Conservation (phyloP, 106 monocot genomes). For the Acorus calamus region DNA sequence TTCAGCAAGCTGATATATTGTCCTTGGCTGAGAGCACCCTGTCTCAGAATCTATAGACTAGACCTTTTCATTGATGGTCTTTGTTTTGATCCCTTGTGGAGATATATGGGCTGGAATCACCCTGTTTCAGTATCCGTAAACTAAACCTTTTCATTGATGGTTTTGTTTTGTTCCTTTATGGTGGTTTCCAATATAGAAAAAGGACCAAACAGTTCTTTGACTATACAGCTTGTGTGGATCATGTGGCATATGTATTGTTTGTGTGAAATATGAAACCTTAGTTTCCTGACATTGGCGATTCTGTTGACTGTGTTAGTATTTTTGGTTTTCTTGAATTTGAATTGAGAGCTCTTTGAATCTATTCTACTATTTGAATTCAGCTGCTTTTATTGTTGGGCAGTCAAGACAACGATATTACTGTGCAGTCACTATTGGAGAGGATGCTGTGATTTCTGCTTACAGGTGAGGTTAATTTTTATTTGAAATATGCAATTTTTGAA, state of each 20-base stretch:
- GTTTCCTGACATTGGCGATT: neutral
- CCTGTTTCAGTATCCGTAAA: too few relatives aligned
- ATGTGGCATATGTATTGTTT: too few relatives aligned
- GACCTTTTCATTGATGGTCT: too few relatives aligned
- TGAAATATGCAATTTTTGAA: neutral
- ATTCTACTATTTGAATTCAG: slow-evolving; percentile 80
- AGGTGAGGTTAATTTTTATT: slow-evolving; percentile 30
- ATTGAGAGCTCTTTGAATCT: slow-evolving; percentile 41
- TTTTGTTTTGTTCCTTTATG: neutral
- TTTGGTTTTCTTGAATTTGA: slow-evolving; percentile 7
- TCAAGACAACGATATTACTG: slow-evolving; percentile 75
- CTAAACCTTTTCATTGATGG: neutral
- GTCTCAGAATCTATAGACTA: too few relatives aligned
- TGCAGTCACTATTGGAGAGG: slow-evolving; percentile 73
- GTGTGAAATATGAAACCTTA: too few relatives aligned
- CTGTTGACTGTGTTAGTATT: neutral
- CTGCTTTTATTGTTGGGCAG: slow-evolving; percentile 82
- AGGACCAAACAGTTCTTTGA: too few relatives aligned
- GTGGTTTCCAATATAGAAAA: too few relatives aligned
- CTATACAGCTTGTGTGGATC: too few relatives aligned
- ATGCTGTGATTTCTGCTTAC: slow-evolving; percentile 84
- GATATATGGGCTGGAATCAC: too few relatives aligned
- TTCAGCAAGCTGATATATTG: too few relatives aligned
- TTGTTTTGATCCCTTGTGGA: too few relatives aligned
- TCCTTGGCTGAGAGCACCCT: too few relatives aligned